Percentiles rank a stretch among this genome's conserved stretches.
These are phyloP conservation scores for Pyracantha coccinea DNA, from an alignment of 331 rosid genomes.

Conservation along the genomic window DNA sequence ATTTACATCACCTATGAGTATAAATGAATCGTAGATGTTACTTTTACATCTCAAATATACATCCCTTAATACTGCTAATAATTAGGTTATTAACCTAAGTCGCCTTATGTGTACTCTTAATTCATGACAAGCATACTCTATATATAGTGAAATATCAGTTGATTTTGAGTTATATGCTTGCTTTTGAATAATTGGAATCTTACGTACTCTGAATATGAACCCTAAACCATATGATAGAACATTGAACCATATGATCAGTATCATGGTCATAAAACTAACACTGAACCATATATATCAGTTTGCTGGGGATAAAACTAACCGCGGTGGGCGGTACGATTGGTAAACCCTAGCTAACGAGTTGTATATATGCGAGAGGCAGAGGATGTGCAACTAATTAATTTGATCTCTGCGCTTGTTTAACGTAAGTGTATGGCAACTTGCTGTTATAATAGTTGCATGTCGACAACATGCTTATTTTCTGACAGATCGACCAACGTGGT, in stretches of 20 bases:
- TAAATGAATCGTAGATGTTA: no score
- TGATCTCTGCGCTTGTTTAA: not conserved
- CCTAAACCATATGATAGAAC: not conserved
- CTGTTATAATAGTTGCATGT: not conserved
- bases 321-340: not conserved
- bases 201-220: not conserved
- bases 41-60: no score
- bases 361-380: not conserved
- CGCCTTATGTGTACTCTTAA: no score
- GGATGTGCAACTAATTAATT: not conserved
- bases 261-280: no score
- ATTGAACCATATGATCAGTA: not conserved
- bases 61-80: no score
- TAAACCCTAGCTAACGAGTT: not conserved
- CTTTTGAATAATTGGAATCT: not conserved
- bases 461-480: not conserved
- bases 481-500: conserved; percentile 21
- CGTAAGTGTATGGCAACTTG: not conserved
- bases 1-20: no score
- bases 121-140: no score
- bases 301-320: not conserved
- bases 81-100: no score
- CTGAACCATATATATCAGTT: not conserved
- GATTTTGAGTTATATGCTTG: no score
- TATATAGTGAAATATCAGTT: no score